Base-by-base conservation (phyloP, 345 rosid species). In the Nephelium lappaceum region DNA sequence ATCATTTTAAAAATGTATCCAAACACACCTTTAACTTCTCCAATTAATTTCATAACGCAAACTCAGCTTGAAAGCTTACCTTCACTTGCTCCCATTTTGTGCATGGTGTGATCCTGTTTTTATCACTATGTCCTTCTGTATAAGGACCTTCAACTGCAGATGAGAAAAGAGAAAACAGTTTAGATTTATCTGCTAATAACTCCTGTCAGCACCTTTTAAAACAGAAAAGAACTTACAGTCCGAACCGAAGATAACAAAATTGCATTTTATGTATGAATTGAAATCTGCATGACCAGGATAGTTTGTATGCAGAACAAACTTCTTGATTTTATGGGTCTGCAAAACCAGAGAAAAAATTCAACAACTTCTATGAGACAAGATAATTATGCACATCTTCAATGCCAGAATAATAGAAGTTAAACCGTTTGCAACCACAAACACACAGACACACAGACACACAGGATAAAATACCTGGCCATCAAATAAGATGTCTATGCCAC, bases 261-360 rank as follows among this genome's bases (percentile, higher is more conserved):
- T 96, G 93, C 97, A 91, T 85, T 96, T 96, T 57, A 96, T 91
- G 83, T 94, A 96, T 65, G 95, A 91, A 88, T 94, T 96, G 83
- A 96, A 96, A 88, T 96, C 99, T 36, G 97, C 89, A 88, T 96
- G 99, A 65, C 99, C 99, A 70, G 97, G 98, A 85, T 96, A 94
- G 85, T 96, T 94, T 27, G 98, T 91, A 81, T 96, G 98, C 79
- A 96, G 84, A 78, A 96, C 93, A 83, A 96, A 96, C 92, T 96
- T 96, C 84, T 94, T 94, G 77, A 91, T 88, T 83, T 87, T 93
- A 85, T 96, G 98, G 76, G 88, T 91, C 99, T 96, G 93, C 85
- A 87, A 78, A 80, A 70, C 23, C 25, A 80, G 64, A 60, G 64
- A 49, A 57, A 74, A 39, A 43, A 75, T 76, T 43, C 39, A 70